phyloP scores from a whole-genome alignment of 2,329 filamentous ascomycete genomes.

The Venturia pyrina region DNA sequence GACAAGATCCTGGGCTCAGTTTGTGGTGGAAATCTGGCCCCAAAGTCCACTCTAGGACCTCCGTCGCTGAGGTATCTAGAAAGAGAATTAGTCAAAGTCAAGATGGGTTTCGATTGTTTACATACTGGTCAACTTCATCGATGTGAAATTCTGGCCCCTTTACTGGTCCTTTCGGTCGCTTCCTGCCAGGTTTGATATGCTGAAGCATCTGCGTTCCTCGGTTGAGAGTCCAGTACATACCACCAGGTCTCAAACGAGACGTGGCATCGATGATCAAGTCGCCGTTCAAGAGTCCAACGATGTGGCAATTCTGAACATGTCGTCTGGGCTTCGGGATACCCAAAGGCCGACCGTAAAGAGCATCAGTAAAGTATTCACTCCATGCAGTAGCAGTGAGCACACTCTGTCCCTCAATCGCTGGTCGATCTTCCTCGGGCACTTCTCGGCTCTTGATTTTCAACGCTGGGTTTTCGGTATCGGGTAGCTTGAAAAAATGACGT shows the following conservation, averaged over 20 bases:
- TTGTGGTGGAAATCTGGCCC: too few species aligned
- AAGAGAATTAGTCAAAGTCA: neutral
- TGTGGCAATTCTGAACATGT: neutral
- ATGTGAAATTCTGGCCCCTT: neutral
- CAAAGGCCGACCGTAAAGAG: neutral
- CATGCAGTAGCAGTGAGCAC: neutral
- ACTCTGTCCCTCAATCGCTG: neutral
- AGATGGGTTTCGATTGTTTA: neutral
- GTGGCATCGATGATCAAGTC: neutral
- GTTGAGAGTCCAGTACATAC: slow-evolving; percentile 3
- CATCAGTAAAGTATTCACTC: neutral
- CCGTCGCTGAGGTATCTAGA: neutral
- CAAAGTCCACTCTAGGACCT: neutral
- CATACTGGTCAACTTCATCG: neutral
- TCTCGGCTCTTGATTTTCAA: neutral
- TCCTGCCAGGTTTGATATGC: neutral
- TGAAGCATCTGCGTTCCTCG: neutral
- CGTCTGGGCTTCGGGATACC: neutral
- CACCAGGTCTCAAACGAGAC: neutral
- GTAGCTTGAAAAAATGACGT: neutral
- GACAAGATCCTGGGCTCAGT: too few species aligned
- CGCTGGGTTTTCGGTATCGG: neutral
- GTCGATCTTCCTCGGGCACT: neutral
- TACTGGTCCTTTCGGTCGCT: neutral
- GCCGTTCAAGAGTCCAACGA: neutral